Conservation (phyloP, 805 yeast genomes). For the Metschnikowia lochheadii region DNA sequence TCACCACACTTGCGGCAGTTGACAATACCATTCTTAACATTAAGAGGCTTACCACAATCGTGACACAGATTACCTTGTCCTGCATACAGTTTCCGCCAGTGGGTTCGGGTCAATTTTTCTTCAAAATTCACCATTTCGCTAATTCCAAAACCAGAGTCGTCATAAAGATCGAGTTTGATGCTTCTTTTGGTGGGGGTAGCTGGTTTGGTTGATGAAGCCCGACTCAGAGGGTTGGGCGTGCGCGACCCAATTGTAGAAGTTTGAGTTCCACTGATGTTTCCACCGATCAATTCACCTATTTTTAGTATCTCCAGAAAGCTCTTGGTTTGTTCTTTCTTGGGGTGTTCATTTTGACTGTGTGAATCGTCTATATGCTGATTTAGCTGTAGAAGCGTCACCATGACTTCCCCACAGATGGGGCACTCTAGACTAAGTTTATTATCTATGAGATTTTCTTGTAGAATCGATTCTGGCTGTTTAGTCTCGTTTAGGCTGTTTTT, state of each 20-base stretch:
- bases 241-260: neutral
- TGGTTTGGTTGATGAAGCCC: neutral
- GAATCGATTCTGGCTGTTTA: neutral
- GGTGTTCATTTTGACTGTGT: constrained; percentile 32
- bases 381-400: constrained; percentile 52
- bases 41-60: constrained; percentile 42
- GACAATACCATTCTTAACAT: constrained; percentile 51
- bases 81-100: constrained; percentile 54
- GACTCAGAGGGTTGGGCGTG: constrained; percentile 4
- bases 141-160: constrained; percentile 34
- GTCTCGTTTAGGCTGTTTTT: neutral
- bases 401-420: constrained; percentile 65
- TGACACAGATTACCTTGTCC: constrained; percentile 36
- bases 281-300: neutral
- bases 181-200: constrained; percentile 27
- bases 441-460: neutral
- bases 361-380: constrained; percentile 70
- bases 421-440: constrained; percentile 31
- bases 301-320: neutral
- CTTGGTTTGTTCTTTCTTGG: neutral
- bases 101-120: constrained; percentile 39
- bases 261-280: neutral
- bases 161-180: constrained; percentile 49
- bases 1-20: constrained; percentile 79
- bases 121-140: constrained; percentile 20